Conservation (phyloP, 257 asterid species). For the Nyctanthes arbortristis region DNA sequence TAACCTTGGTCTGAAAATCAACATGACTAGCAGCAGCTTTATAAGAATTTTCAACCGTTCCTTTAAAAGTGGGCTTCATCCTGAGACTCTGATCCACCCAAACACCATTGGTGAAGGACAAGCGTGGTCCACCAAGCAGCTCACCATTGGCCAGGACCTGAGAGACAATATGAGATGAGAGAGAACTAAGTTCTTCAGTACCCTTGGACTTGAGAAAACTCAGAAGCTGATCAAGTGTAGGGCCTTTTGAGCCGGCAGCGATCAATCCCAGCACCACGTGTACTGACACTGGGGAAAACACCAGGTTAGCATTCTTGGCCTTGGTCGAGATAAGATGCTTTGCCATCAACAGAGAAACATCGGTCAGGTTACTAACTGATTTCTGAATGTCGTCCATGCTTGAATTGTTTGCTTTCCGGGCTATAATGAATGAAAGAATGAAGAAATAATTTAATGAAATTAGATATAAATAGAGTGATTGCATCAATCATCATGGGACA, state of each 20-base stretch:
- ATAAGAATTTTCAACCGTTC: slow-evolving; percentile 31
- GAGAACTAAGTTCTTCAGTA: slow-evolving; percentile 29
- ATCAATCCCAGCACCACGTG: slow-evolving; percentile 38
- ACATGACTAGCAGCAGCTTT: slow-evolving; percentile 35
- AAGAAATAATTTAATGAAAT: no score
- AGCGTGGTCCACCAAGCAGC: slow-evolving; percentile 37
- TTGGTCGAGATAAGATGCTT: slow-evolving; percentile 29
- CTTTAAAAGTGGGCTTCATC: slow-evolving; percentile 36
- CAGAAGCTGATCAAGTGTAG: slow-evolving; percentile 38
- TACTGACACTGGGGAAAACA: slow-evolving; percentile 45
- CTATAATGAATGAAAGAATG: neutral
- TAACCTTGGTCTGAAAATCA: slow-evolving; percentile 44
- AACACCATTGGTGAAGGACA: slow-evolving; percentile 40
- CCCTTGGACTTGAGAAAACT: slow-evolving; percentile 37
- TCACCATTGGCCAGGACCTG: slow-evolving; percentile 39
- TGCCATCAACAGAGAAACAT: slow-evolving; percentile 28
- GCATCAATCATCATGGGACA: no score
- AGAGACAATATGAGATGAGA: slow-evolving; percentile 36
- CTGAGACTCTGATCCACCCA: slow-evolving; percentile 46
- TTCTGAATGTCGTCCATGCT: slow-evolving; percentile 26
- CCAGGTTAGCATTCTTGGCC: slow-evolving; percentile 31
- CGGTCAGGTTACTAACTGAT: slow-evolving; percentile 34
- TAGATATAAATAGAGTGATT: no score
- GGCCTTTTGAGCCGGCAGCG: slow-evolving; percentile 38
- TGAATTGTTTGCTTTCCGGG: neutral